Percentiles rank a stretch among this genome's conserved stretches.
These are phyloP conservation scores for Viola pubescens DNA, from an alignment of 441 rosid species.

Conservation along the genomic window DNA sequence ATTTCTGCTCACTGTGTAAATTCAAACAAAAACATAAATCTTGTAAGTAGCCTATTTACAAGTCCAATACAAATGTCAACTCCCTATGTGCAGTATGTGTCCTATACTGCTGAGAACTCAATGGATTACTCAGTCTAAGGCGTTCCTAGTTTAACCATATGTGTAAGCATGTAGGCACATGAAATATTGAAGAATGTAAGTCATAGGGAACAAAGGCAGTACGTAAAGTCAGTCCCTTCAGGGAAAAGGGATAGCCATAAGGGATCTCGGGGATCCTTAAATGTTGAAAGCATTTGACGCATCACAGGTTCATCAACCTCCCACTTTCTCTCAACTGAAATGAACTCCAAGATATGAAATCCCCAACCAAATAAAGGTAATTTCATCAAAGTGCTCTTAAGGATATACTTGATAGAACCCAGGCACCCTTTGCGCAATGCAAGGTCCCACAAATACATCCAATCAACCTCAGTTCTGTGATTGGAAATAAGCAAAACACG, in stretches of 20 bases:
- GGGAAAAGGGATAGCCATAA: conserved; percentile 98
- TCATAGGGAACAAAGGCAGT: conserved; percentile 20
- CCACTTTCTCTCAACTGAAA: conserved; percentile 92
- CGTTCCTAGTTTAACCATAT: background rate
- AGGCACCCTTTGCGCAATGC: conserved; percentile 80
- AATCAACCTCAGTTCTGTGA: conserved; percentile 94
- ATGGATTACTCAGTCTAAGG: too few relatives aligned
- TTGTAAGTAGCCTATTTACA: background rate
- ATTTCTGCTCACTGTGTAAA: conserved; percentile 73
- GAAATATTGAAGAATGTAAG: conserved; percentile 15
- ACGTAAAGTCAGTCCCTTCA: conserved; percentile 98
- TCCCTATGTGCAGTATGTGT: background rate
- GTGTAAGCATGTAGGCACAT: background rate
- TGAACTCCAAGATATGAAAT: conserved; percentile 86
- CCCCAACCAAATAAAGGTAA: conserved; percentile 95
- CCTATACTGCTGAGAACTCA: too few relatives aligned
- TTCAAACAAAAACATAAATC: conserved; percentile 9
- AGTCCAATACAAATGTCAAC: background rate
- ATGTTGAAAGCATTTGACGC: conserved; percentile 57
- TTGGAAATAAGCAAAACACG: conserved; percentile 76
- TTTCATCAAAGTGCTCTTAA: conserved; percentile 93
- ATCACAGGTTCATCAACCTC: conserved; percentile 69
- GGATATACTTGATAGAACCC: conserved; percentile 74
- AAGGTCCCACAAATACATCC: conserved; percentile 97
- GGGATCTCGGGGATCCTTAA: conserved; percentile 72